Evolutionary conservation across 208 protist species (phyloP), one percentile per base, ranked within the genome.

Genomic region (Entamoeba invadens): DNA sequence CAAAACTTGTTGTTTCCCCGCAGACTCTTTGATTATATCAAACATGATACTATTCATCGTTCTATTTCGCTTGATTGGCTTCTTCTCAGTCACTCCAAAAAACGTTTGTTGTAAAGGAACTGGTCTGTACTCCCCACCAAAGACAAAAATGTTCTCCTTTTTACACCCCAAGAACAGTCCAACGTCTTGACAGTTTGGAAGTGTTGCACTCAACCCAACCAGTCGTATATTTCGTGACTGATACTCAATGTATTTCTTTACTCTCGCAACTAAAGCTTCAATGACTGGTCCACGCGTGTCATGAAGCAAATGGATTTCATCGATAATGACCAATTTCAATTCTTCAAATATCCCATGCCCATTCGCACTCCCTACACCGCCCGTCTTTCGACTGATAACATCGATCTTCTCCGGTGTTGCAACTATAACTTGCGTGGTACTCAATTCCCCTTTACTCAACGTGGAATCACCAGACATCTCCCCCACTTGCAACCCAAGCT

Each of bases 391-490:
- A 18, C 98, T 99, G 50, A 99, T 98, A 91, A 99, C 98, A 95
- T 99, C 99, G 98, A 98, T 99, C 97, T 99, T 99, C 96, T 99
- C 99, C 14, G 99, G 99, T 21, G 99, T 99, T 18, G 98, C 98
- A 4, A 99, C 97, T 91, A 99, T 99, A 31, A 99, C 94, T 94
- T 99, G 98, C 18, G 98, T 98, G 21, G 98, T 96, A 18, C 94
- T 95, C 46, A 99, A 97, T 95, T 99, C 97, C 93, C 97, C 95
- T 95, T 99, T 98, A 92, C 96, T 98, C 92, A 99, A 96, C 87
- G 97, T 95, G 44, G 96, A 95, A 96, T 99, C 99, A 93, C 99
- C 99, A 50, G 93, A 50, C 25, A 94, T 25, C 46, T 94, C 94
- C 42, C 8, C 44, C 1, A 96, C 94, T 25, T 94, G 97, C 45